Evolutionary conservation across 2,329 filamentous ascomycete genomes (phyloP), one percentile per base, ranked within the genome.

Genomic region (Piedraia hortae): DNA sequence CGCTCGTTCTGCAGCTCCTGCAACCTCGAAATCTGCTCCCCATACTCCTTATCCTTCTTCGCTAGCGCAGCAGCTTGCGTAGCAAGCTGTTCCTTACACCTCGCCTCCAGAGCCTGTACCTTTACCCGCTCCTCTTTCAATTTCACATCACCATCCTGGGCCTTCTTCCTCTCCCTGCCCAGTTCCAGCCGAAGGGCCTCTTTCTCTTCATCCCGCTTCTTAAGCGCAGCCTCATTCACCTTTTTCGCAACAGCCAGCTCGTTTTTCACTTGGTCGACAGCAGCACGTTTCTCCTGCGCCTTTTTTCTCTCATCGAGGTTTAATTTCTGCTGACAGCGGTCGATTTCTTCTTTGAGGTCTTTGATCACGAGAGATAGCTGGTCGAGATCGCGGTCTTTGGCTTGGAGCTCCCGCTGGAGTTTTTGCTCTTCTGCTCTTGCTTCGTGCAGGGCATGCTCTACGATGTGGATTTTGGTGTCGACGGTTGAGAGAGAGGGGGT

Each of bases 281-380:
- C 29, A 16, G 32, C 27, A 20, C 30, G 34, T 29, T 37, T 34
- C 14, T 36, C 35, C 11, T 31, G 28, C 12, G 31, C 32, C 23
- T 43, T 37, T 18, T 34, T 38, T 14, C 34, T 28, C 15, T 35
- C 35, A 24, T 43, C 37, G 19, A 38, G 33, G 19, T 39, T 35
- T 15, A 44, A 32, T 23, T 39, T 33, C 9, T 33, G 21, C 26
- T 44, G 36, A 20, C 36, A 40, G n/a, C 34, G 28, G 18, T 41
- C 36, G 19, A 44, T 44, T 30, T 44, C 41, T 17, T 35, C 24
- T 25, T 33, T 32, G 19, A 44, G 26, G 15, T 44, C 40, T 11
- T 34, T 28, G 12, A 44, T 37, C 3, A 42, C 37, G 19, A 27
- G 25, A 5, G 31, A 36, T 10, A 44, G 26, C 25, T 38, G 28